Percentiles rank a stretch among this genome's conserved stretches.
phyloP scores from a whole-genome alignment of 768 basidiomycete species.

The Leucosporidium yakuticum region DNA sequence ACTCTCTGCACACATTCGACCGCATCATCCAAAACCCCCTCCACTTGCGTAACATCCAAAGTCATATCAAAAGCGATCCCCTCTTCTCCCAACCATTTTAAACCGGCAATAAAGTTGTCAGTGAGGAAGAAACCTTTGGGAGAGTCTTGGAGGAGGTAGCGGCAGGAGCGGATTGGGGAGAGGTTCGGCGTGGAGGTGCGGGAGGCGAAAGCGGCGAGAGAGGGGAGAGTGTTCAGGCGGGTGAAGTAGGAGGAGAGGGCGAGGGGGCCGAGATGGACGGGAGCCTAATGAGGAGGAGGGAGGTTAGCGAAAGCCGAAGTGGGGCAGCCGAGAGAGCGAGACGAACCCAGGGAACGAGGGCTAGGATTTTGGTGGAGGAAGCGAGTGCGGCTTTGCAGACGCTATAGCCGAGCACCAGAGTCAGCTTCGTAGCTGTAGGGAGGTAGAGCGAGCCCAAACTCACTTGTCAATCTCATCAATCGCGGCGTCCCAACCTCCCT shows the following conservation, averaged over 20 bases:
- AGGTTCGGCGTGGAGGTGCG: conserved; percentile 5
- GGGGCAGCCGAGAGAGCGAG: background rate
- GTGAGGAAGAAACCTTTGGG: conserved; percentile 22
- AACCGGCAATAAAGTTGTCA: conserved; percentile 11
- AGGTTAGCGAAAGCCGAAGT: background rate
- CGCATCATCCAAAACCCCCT: conserved; percentile 28
- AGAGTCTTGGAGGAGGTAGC: conserved; percentile 30
- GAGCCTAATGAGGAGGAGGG: conserved; percentile 1
- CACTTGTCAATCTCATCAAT: conserved; percentile 25
- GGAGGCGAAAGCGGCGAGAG: conserved; percentile 6
- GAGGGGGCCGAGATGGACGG: conserved; percentile 13
- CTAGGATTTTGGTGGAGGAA: background rate
- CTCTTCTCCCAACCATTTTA: conserved; percentile 16
- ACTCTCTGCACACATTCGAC: conserved; percentile 15
- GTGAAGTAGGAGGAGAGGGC: conserved; percentile 11
- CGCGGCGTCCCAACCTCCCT: conserved; percentile 27
- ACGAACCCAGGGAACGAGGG: conserved; percentile 28
- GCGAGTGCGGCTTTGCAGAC: conserved; percentile 14
- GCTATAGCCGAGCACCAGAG: background rate
- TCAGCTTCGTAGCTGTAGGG: no score
- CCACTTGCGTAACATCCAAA: conserved; percentile 16
- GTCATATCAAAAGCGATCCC: conserved; percentile 32
- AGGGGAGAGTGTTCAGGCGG: conserved; percentile 11
- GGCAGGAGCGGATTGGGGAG: conserved; percentile 15
- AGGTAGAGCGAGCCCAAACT: background rate